These are phyloP conservation scores for Oryza glumipatula DNA, from an alignment of 176 grass and related monocot genomes.

Conservation along the genomic window DNA sequence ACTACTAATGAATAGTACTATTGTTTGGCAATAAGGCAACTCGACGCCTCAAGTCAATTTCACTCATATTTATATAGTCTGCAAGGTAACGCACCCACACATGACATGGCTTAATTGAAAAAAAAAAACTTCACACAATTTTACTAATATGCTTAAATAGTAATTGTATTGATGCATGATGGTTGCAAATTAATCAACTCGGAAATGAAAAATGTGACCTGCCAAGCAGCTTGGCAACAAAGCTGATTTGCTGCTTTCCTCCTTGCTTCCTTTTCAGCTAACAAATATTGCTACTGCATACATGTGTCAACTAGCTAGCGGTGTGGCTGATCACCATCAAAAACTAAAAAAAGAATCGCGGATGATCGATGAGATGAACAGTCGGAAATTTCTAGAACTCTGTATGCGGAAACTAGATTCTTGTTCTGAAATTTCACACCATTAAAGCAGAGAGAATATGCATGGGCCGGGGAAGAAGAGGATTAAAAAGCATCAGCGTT, in stretches of 20 bases:
- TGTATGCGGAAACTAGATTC: not conserved
- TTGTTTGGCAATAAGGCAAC: not conserved
- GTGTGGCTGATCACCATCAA: not conserved
- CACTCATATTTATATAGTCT: not conserved
- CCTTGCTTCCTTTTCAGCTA: not conserved
- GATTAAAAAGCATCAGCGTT: not conserved
- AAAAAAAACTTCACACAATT: not conserved
- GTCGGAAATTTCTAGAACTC: not conserved
- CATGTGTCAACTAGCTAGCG: not conserved
- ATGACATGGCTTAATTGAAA: not conserved
- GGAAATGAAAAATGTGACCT: not conserved
- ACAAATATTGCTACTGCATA: not conserved
- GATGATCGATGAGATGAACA: not conserved
- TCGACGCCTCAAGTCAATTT: not conserved
- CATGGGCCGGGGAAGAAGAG: not conserved
- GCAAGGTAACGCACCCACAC: not conserved
- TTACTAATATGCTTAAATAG: not conserved
- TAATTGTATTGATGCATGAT: not conserved
- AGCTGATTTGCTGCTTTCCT: not conserved
- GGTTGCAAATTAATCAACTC: not conserved
- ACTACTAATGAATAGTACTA: not conserved
- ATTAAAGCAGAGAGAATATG: not conserved
- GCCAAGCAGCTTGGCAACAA: not conserved
- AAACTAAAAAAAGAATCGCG: not conserved
- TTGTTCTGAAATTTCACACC: not conserved